These are phyloP conservation scores for Orobanche coerulescens DNA, from an alignment of 257 asterid species.

Conservation along the genomic window DNA sequence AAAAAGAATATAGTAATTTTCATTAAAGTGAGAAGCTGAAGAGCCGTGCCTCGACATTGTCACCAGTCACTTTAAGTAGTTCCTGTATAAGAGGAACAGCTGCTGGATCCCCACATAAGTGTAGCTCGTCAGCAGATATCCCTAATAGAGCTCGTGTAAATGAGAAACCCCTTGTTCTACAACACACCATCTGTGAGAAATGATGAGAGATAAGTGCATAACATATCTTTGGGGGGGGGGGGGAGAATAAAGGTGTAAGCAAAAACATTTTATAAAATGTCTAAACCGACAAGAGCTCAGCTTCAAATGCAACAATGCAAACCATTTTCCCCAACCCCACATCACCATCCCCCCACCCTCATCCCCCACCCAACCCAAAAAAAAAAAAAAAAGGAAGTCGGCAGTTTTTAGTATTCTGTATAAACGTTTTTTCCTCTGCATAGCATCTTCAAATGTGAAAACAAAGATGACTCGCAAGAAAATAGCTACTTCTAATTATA, in stretches of 20 bases:
- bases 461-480: background rate
- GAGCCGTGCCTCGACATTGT: constrained; percentile 47
- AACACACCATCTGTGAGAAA: constrained; percentile 69
- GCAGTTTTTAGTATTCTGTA: background rate
- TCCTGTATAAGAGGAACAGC: constrained; percentile 82
- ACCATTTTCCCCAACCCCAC: constrained; percentile 4
- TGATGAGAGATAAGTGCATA: constrained; percentile 3
- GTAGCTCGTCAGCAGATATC: constrained; percentile 82
- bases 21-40: background rate
- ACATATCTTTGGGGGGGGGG: no score
- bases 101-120: constrained; percentile 94
- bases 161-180: constrained; percentile 77
- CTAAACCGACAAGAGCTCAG: background rate
- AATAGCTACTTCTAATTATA: background rate
- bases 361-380: no score
- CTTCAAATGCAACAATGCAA: background rate
- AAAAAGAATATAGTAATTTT: constrained; percentile 8
- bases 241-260: background rate
- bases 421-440: background rate
- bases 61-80: constrained; percentile 82
- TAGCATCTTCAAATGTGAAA: background rate
- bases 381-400: background rate
- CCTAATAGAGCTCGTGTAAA: constrained; percentile 96
- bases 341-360: no score
- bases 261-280: background rate